phyloP scores from a whole-genome alignment of 2,329 filamentous ascomycete species.

The Arthrinium puccinioides region DNA sequence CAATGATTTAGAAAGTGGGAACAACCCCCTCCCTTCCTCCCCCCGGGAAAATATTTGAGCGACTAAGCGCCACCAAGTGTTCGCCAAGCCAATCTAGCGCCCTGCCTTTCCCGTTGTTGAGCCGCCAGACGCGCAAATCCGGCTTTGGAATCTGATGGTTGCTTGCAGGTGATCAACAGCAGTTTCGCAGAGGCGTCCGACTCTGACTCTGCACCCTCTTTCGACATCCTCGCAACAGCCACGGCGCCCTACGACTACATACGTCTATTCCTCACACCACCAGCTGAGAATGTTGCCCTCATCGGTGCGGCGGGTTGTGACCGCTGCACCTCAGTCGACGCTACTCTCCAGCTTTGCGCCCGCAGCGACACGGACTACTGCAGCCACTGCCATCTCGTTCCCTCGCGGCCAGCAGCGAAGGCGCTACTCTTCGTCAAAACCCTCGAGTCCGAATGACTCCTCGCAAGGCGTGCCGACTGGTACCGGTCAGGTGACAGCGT shows the following conservation, averaged over 20 bases:
- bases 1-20: no score
- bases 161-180: no score
- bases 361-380: slow-evolving; percentile 28
- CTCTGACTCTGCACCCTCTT: neutral
- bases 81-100: neutral
- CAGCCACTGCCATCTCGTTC: slow-evolving; percentile 24
- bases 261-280: neutral
- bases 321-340: slow-evolving; percentile 37
- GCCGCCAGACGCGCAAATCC: neutral
- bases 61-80: neutral
- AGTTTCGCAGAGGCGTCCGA: no score
- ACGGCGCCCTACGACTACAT: neutral
- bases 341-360: slow-evolving; percentile 35
- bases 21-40: no score
- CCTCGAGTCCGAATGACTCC: slow-evolving; percentile 53
- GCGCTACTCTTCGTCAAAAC: slow-evolving; percentile 54
- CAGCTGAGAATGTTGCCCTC: slow-evolving; percentile 40
- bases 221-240: neutral
- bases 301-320: slow-evolving; percentile 48
- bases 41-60: neutral
- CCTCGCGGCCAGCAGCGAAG: slow-evolving; percentile 38
- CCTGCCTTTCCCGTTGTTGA: no score
- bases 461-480: slow-evolving; percentile 42
- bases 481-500: slow-evolving; percentile 40
- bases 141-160: no score